phyloP scores from a whole-genome alignment of 371 early-diverging fungal species.

The Amoeboradix gromovi region DNA sequence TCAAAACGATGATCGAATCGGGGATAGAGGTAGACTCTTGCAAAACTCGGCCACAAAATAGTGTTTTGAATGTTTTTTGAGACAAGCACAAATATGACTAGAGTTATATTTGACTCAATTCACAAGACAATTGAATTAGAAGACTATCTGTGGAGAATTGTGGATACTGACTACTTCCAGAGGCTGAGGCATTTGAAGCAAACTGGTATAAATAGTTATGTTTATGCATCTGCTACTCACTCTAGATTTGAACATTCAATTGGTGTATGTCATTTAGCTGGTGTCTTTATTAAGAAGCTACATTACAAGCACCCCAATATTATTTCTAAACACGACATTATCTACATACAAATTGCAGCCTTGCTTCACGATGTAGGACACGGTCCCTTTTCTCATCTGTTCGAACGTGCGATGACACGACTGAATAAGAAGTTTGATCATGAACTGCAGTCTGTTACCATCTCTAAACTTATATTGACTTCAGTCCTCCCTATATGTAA shows the following conservation, averaged over 20 bases:
- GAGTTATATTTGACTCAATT: not conserved
- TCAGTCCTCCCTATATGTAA: slow-evolving; percentile 51
- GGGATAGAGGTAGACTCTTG: no score
- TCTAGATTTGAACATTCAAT: slow-evolving; percentile 63
- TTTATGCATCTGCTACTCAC: slow-evolving; percentile 75
- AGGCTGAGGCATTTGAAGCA: slow-evolving; percentile 47
- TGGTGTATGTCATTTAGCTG: slow-evolving; percentile 59
- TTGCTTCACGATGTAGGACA: slow-evolving; percentile 81
- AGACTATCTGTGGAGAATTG: not conserved
- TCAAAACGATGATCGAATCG: no score
- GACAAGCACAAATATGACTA: no score
- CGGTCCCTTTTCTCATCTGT: slow-evolving; percentile 79
- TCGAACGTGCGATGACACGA: slow-evolving; percentile 42
- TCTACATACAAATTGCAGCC: slow-evolving; percentile 64
- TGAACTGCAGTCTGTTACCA: slow-evolving; percentile 50
- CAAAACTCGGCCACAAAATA: no score
- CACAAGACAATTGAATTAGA: not conserved
- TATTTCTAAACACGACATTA: slow-evolving; percentile 38
- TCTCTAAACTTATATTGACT: slow-evolving; percentile 43
- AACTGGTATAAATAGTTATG: slow-evolving; percentile 40
- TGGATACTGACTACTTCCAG: not conserved
- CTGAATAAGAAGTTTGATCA: slow-evolving; percentile 32
- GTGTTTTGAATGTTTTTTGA: no score
- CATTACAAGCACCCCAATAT: slow-evolving; percentile 44
- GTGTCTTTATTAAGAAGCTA: slow-evolving; percentile 33